Conservation (phyloP, 345 rosid species). For the Eutrema yunnanense region DNA sequence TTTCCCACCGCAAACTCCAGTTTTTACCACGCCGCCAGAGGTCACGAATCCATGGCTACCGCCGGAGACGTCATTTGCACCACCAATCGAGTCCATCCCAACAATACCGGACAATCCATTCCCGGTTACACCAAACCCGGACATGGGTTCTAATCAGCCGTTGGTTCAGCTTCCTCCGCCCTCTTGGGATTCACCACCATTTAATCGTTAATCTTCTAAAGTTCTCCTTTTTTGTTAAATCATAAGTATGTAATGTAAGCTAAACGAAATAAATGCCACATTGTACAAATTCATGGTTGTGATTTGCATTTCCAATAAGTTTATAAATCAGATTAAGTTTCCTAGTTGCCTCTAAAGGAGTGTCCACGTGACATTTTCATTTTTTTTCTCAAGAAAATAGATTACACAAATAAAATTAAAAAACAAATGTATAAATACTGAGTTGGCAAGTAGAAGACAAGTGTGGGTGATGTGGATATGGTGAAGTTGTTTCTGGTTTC, state of each 20-base stretch:
- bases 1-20: constrained; percentile 25
- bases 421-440: not conserved
- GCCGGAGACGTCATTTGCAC: constrained; percentile 23
- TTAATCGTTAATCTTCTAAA: constrained; percentile 12
- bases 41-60: constrained; percentile 26
- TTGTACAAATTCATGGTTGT: constrained; percentile 16
- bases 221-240: not conserved
- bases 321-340: not conserved
- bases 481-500: constrained; percentile 32
- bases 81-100: constrained; percentile 20
- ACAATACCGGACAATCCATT: constrained; percentile 22
- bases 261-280: constrained; percentile 15
- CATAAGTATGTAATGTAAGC: constrained; percentile 5
- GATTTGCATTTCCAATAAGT: not conserved
- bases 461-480: constrained; percentile 45
- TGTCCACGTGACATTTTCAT: constrained; percentile 6
- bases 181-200: constrained; percentile 29
- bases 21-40: constrained; percentile 11
- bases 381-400: not conserved
- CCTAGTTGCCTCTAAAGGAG: not conserved
- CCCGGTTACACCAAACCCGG: constrained; percentile 24
- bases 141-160: constrained; percentile 23
- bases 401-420: not conserved
- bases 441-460: constrained; percentile 6
- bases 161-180: constrained; percentile 24